phyloP scores from a whole-genome alignment of 768 basidiomycete genomes.

The Trametes maxima region DNA sequence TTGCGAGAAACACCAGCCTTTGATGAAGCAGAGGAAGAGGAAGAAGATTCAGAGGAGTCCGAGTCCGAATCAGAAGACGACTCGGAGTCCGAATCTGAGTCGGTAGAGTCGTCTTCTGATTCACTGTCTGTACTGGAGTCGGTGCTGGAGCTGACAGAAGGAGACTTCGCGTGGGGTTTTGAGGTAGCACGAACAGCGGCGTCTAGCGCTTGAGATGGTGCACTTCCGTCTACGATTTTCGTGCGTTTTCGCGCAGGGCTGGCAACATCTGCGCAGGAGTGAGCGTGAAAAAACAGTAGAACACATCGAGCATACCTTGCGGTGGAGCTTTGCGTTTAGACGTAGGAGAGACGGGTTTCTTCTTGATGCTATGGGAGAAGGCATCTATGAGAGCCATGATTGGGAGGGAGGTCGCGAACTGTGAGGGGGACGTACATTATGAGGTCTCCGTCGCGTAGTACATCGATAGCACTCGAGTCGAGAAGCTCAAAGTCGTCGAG shows the following conservation, averaged over 20 bases:
- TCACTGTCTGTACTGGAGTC: slow-evolving; percentile 4
- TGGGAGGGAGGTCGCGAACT: not conserved
- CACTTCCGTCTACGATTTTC: slow-evolving; percentile 3
- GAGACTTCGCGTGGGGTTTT: not conserved
- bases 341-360: not conserved
- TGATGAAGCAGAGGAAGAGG: slow-evolving; percentile 28
- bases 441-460: slow-evolving; percentile 35
- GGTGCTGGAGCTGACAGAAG: slow-evolving; percentile 5
- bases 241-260: slow-evolving; percentile 18
- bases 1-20: not conserved
- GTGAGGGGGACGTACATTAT: slow-evolving; percentile 28
- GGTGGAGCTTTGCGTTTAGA: slow-evolving; percentile 25
- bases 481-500: slow-evolving; percentile 36
- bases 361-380: slow-evolving; percentile 25
- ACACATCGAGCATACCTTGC: slow-evolving; percentile 1
- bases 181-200: not conserved
- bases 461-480: slow-evolving; percentile 31
- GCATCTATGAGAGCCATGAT: slow-evolving; percentile 26
- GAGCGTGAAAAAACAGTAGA: not conserved
- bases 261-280: not conserved
- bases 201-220: not conserved
- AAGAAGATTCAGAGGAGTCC: slow-evolving; percentile 33
- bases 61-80: slow-evolving; percentile 30
- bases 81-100: slow-evolving; percentile 10
- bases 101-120: too few relatives aligned